Conservation (phyloP, 2,329 filamentous ascomycete genomes). For the Penicillium brasilianum region DNA sequence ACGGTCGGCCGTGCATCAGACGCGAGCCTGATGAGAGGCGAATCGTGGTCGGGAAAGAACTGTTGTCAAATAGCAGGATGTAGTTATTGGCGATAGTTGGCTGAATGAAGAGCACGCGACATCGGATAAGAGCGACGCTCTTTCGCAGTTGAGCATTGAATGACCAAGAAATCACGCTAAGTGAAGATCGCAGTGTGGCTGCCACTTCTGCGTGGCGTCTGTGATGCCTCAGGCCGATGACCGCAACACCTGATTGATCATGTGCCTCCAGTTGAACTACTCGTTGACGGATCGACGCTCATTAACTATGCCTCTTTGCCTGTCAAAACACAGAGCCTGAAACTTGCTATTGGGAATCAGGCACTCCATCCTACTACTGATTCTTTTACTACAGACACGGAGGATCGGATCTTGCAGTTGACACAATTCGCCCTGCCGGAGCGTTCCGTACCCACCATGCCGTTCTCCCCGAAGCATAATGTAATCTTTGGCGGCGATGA, state of each 20-base stretch:
- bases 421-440: background rate
- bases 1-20: constrained; percentile 7
- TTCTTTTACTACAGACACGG: background rate
- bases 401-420: background rate
- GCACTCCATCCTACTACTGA: background rate
- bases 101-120: background rate
- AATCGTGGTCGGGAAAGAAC: background rate
- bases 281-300: background rate
- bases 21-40: background rate
- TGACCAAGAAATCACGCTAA: constrained; percentile 6
- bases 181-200: constrained; percentile 18
- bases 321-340: background rate
- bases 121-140: background rate
- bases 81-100: background rate
- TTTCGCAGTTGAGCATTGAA: background rate
- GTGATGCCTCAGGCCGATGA: constrained; percentile 17
- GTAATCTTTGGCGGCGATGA: background rate
- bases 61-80: background rate
- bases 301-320: background rate
- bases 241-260: background rate
- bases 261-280: background rate
- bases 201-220: constrained; percentile 14
- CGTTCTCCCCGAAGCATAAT: background rate
- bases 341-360: background rate
- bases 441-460: constrained; percentile 11